Percentiles rank a stretch among this genome's conserved stretches.
These are phyloP conservation scores for Petasospora rhodanensis DNA, from an alignment of 1,139 yeast genomes.

Conservation along the genomic window DNA sequence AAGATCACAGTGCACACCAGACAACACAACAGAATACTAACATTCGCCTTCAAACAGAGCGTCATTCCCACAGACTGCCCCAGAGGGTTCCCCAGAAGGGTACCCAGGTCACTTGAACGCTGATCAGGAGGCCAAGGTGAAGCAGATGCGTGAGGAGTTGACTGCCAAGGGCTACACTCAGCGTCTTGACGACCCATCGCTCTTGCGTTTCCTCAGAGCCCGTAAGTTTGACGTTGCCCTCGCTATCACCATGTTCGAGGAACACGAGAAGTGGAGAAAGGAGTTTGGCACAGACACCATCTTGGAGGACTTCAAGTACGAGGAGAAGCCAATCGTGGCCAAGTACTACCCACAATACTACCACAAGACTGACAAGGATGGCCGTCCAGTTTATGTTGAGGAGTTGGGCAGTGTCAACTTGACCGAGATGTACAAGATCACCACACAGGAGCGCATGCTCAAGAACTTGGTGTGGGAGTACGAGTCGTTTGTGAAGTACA, in stretches of 20 bases:
- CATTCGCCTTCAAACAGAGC: slow-evolving; percentile 19
- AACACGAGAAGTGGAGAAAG: slow-evolving; percentile 89
- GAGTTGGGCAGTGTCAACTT: slow-evolving; percentile 89
- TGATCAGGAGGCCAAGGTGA: slow-evolving; percentile 59
- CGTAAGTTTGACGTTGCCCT: slow-evolving; percentile 83
- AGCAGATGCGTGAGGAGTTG: slow-evolving; percentile 54
- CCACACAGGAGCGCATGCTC: slow-evolving; percentile 94
- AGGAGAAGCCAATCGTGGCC: slow-evolving; percentile 87
- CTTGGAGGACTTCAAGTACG: slow-evolving; percentile 79
- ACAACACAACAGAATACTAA: slow-evolving; percentile 4
- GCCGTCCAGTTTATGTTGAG: slow-evolving; percentile 93
- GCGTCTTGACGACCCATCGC: slow-evolving; percentile 84
- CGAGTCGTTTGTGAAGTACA: slow-evolving; percentile 76
- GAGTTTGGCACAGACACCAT: slow-evolving; percentile 85
- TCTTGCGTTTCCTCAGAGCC: slow-evolving; percentile 89
- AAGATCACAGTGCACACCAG: neutral
- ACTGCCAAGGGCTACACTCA: slow-evolving; percentile 60
- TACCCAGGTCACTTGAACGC: slow-evolving; percentile 76
- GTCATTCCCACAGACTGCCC: slow-evolving; percentile 66
- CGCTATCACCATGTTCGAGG: slow-evolving; percentile 77
- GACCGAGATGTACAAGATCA: slow-evolving; percentile 86
- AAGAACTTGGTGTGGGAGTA: slow-evolving; percentile 96
- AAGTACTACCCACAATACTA: slow-evolving; percentile 92
- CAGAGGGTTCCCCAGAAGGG: slow-evolving; percentile 66
- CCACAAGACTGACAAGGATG: slow-evolving; percentile 95